phyloP scores from a whole-genome alignment of 1,284 basidiomycete species.

The Rugosomyces carneus region DNA sequence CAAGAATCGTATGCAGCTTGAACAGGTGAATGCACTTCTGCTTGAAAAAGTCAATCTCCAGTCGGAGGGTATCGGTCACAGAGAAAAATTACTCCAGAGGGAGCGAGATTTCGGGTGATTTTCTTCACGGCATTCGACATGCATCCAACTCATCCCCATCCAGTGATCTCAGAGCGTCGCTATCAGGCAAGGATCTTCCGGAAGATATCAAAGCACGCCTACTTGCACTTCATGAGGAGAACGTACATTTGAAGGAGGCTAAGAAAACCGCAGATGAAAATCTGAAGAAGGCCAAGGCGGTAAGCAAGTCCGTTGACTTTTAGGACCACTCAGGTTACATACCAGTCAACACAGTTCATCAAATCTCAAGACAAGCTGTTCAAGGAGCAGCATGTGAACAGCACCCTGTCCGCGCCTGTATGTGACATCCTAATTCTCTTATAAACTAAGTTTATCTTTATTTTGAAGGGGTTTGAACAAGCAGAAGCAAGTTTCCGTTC shows the following conservation, averaged over 20 bases:
- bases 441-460: neutral
- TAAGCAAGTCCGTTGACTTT: conserved; percentile 26
- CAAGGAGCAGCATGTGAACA: conserved; percentile 66
- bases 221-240: conserved; percentile 75
- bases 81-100: conserved; percentile 77
- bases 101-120: conserved; percentile 74
- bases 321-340: conserved; percentile 5
- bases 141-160: neutral
- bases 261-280: conserved; percentile 73
- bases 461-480: conserved; percentile 61
- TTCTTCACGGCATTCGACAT: neutral
- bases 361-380: conserved; percentile 87
- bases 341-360: conserved; percentile 65
- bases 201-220: conserved; percentile 76
- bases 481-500: conserved; percentile 62
- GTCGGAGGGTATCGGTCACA: conserved; percentile 78
- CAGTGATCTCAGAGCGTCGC: conserved; percentile 68
- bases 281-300: conserved; percentile 74
- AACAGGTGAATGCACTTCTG: conserved; percentile 82
- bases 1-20: conserved; percentile 87
- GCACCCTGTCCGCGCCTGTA: conserved; percentile 29
- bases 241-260: conserved; percentile 64
- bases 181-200: conserved; percentile 71
- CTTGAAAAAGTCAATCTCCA: conserved; percentile 91
- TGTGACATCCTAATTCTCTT: conserved; percentile 11